phyloP scores from a whole-genome alignment of 805 yeast genomes.

The Pichia nanzhaoensis region DNA sequence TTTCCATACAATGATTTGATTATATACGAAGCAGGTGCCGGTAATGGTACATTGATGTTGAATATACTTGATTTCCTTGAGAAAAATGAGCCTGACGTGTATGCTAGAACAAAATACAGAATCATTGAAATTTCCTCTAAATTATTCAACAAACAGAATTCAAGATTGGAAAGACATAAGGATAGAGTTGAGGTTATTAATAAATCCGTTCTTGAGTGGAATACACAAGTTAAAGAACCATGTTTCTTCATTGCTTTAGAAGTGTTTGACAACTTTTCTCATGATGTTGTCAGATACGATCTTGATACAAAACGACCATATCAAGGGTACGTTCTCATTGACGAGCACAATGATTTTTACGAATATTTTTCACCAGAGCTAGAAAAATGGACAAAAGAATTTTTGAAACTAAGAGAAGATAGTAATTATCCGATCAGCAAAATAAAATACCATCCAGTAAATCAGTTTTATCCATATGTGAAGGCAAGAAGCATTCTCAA shows the following conservation, averaged over 20 bases:
- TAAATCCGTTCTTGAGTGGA: constrained; percentile 74
- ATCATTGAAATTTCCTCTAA: constrained; percentile 66
- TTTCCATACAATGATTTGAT: constrained; percentile 67
- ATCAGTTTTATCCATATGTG: constrained; percentile 40
- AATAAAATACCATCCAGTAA: constrained; percentile 48
- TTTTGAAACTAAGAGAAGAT: constrained; percentile 47
- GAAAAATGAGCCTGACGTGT: constrained; percentile 64
- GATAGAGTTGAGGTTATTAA: constrained; percentile 59
- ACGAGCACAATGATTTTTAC: constrained; percentile 65
- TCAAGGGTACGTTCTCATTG: constrained; percentile 73
- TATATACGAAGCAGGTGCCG: constrained; percentile 86
- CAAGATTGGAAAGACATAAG: constrained; percentile 34
- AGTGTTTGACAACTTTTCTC: constrained; percentile 79
- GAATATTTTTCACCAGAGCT: constrained; percentile 63
- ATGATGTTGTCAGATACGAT: constrained; percentile 75
- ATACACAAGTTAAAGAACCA: constrained; percentile 48
- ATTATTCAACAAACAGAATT: constrained; percentile 51
- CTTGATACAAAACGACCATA: constrained; percentile 56
- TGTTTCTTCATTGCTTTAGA: constrained; percentile 77
- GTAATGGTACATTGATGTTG: constrained; percentile 80
- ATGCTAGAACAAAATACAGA: constrained; percentile 56
- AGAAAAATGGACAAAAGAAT: constrained; percentile 49
- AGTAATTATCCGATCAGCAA: constrained; percentile 33
- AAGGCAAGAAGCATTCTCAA: constrained; percentile 42
- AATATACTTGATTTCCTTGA: constrained; percentile 63